Evolutionary conservation across 305 asterid species (phyloP), one percentile per base, ranked within the genome.

Genomic region (Fraxinus albicans): DNA sequence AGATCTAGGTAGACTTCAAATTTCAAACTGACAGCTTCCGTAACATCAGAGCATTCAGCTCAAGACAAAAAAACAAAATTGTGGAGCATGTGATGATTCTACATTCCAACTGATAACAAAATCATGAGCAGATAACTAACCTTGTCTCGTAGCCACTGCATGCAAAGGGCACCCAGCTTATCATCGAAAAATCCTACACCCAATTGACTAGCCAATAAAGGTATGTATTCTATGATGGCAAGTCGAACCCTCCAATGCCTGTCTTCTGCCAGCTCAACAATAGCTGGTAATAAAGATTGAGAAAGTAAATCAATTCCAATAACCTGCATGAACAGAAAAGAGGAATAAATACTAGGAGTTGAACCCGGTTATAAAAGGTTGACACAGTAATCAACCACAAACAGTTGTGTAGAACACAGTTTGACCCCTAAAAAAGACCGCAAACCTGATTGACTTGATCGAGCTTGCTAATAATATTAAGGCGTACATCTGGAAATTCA

Each of bases 371-470:
- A 67, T 27, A 27, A 25, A 27, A 67, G 74, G 74, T 50, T 50
- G n/a, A 50, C 60, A 50, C 6, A 12, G 60, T 50, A 50, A 50
- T 50, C 60, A 50, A 50, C 60, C 74, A 67, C 35, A 67, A 67
- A 67, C 36, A 67, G 36, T 67, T 10, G 8, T 8, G 36, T 67
- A 67, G 74, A 27, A 27, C 17, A 55, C n/a, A 9, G 36, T 10
- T 67, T 25, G 35, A 27, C 34, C 36, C 34, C 7, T 8, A 63
- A 63, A 67, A 44, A 27, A 67, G 19, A 67, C n/a, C 21, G 80
- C 90, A 76, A 36, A 91, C 97, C 97, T 93, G 96, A 84, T 93
- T 93, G 87, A 93, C 97, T 93, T 93, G 96, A 86, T 93, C 97
- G 6, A 93, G 93, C 90, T 94, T 94, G 94, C 98, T 94, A 86